A percentile compares a stretch with the other conserved stretches of the same genome.
These are phyloP conservation scores for Solanum medicagineum DNA, from an alignment of 257 asterid genomes.

Conservation along the genomic window DNA sequence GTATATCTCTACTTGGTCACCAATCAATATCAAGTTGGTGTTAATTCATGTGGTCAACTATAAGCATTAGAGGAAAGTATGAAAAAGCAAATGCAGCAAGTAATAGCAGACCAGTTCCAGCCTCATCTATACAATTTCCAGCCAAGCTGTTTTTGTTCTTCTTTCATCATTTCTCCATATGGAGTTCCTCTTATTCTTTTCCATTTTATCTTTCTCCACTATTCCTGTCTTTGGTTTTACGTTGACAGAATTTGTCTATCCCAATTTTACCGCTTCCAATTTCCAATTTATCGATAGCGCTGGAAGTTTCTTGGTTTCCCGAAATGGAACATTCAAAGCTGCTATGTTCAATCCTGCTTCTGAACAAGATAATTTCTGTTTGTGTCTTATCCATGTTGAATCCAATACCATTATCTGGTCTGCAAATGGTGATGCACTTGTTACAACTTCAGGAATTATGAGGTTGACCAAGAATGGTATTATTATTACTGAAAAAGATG, in stretches of 20 bases:
- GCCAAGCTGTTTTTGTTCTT: conserved; percentile 1
- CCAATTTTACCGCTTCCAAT: conserved; percentile 44
- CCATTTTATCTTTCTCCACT: not conserved
- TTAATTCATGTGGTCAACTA: not conserved
- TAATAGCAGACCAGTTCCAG: conserved; percentile 6
- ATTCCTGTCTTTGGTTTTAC: conserved; percentile 2
- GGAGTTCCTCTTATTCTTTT: conserved; percentile 12
- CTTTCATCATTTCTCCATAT: conserved; percentile 3
- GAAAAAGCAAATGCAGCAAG: conserved; percentile 10
- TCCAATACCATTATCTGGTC: conserved; percentile 59
- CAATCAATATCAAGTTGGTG: conserved; percentile 16
- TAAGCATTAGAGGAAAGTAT: not conserved
- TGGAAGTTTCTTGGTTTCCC: conserved; percentile 49
- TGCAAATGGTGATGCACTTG: conserved; percentile 53
- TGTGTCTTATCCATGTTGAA: conserved; percentile 37
- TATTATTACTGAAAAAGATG: conserved; percentile 16
- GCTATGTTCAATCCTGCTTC: conserved; percentile 36
- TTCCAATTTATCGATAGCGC: conserved; percentile 14
- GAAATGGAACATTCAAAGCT: conserved; percentile 44
- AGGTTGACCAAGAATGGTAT: conserved; percentile 30
- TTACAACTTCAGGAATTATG: conserved; percentile 30
- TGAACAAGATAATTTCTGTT: conserved; percentile 28
- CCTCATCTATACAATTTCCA: not conserved
- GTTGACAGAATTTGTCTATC: conserved; percentile 28
- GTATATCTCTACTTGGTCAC: conserved; percentile 1